A percentile compares a stretch with the other conserved stretches of the same genome.
Conservation (phyloP, 176 grass and related monocot genomes). For the Ensete glaucum region DNA sequence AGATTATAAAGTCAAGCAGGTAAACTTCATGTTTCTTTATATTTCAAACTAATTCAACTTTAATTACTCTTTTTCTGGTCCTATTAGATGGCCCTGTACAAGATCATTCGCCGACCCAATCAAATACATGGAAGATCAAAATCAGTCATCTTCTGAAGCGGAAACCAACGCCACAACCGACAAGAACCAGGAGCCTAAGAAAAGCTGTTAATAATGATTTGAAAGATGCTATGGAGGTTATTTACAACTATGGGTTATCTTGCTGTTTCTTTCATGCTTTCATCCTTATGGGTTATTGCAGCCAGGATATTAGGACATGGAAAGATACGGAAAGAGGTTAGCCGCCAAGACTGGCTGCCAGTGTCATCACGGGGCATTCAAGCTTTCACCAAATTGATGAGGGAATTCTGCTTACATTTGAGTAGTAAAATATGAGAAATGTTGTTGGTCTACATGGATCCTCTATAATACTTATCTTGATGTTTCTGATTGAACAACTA, state of each 20-base stretch:
- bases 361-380: background rate
- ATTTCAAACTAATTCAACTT: background rate
- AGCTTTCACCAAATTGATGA: background rate
- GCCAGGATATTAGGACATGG: background rate
- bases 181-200: background rate
- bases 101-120: conserved; percentile 12
- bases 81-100: conserved; percentile 8
- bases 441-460: background rate
- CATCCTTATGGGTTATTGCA: background rate
- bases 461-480: background rate
- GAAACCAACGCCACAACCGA: background rate
- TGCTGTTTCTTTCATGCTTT: background rate
- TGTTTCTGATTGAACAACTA: background rate
- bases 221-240: background rate
- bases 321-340: background rate
- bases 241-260: background rate
- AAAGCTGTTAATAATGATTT: background rate
- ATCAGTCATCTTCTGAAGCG: background rate
- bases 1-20: conserved; percentile 18
- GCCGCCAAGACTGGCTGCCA: background rate
- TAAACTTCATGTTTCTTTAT: background rate
- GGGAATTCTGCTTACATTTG: background rate
- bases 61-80: background rate
- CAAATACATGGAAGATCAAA: background rate
- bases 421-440: background rate